These are phyloP conservation scores for Solanum sparsipilum DNA, from an alignment of 257 asterid genomes.

Conservation along the genomic window DNA sequence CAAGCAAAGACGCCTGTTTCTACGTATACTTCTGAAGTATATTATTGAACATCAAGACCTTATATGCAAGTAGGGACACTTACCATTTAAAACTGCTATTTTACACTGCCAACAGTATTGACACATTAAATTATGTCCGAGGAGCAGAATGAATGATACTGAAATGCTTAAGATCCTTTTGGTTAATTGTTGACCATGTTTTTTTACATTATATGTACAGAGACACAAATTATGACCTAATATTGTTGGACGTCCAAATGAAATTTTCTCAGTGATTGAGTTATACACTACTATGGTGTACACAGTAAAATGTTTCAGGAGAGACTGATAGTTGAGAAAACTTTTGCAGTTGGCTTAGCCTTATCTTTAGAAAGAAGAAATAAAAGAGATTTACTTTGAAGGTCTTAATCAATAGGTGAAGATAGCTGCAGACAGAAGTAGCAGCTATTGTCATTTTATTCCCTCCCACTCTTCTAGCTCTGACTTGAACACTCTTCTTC, in stretches of 20 bases:
- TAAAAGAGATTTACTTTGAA: background rate
- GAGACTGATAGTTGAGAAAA: background rate
- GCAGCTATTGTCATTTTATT: background rate
- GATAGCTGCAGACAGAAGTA: background rate
- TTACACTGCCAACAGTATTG: background rate
- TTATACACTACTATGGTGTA: background rate
- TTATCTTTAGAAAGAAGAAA: background rate
- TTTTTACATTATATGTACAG: background rate
- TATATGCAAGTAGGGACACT: conserved; percentile 82
- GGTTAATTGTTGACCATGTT: background rate
- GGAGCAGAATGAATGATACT: background rate
- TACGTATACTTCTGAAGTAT: conserved; percentile 90
- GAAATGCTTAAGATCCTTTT: background rate
- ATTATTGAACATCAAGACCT: conserved; percentile 91
- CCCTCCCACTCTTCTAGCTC: background rate
- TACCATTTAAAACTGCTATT: background rate
- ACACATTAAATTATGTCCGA: background rate
- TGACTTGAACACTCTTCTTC: background rate
- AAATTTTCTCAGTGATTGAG: background rate
- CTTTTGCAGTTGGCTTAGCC: background rate
- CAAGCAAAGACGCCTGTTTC: conserved; percentile 93
- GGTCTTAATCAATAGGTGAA: background rate
- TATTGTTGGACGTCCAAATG: background rate
- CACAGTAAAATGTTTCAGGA: background rate
- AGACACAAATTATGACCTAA: background rate